Evolutionary conservation across 1,139 yeast genomes (phyloP).

Genomic region (Pichia sp.): DNA sequence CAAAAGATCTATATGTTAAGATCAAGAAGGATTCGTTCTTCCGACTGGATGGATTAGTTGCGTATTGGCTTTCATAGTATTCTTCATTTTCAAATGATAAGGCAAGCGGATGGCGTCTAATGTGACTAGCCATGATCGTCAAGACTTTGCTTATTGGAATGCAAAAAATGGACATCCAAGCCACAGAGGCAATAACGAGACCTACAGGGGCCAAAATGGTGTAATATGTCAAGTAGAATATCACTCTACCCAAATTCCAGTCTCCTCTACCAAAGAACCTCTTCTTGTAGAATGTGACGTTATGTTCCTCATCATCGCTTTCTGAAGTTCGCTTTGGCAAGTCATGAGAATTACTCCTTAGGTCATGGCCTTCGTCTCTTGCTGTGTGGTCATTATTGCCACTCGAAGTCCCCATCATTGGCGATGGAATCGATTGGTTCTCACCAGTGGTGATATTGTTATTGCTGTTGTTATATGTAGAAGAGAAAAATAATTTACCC

Average conservation of each 20-base stretch:
- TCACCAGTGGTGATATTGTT: not conserved
- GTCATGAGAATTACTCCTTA: not conserved
- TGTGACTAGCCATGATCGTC: constrained; percentile 63
- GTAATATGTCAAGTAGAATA: constrained; percentile 72
- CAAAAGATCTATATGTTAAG: constrained; percentile 90
- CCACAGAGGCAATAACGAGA: constrained; percentile 44
- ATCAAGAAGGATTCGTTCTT: constrained; percentile 43
- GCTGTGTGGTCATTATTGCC: constrained; percentile 19
- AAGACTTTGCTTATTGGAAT: constrained; percentile 87
- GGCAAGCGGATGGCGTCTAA: constrained; percentile 89
- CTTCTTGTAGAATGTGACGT: constrained; percentile 21
- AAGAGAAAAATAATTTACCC: constrained; percentile 66
- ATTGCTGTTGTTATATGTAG: constrained; percentile 22
- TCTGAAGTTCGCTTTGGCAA: too few relatives aligned
- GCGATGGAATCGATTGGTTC: not conserved
- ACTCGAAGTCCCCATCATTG: not conserved
- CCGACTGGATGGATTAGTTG: constrained; percentile 21
- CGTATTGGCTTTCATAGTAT: constrained; percentile 35
- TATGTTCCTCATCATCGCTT: constrained; percentile 20
- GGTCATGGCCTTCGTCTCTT: not conserved
- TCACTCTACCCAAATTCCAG: constrained; percentile 81
- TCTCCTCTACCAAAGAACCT: constrained; percentile 87
- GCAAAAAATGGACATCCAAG: constrained; percentile 84
- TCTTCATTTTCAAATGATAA: constrained; percentile 60
- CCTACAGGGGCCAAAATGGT: constrained; percentile 63